Percentiles rank a stretch among this genome's conserved stretches.
Evolutionary conservation across 1,139 yeast genomes (phyloP).

Genomic region (Hyphopichia pseudoburtonii): DNA sequence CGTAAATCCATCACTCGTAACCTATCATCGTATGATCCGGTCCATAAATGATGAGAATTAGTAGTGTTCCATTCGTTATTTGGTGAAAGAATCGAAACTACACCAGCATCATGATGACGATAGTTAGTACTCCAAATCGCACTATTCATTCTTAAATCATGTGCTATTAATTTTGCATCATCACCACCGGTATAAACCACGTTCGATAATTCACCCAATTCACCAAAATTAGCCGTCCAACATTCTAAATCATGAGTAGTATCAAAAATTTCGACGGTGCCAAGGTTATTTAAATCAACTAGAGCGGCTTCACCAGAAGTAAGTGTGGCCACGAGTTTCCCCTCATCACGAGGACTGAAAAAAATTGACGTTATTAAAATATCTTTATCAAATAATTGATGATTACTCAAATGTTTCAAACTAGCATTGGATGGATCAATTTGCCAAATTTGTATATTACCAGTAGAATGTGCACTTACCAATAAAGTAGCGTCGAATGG

Average conservation of each 20-base stretch:
- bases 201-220: constrained; percentile 48
- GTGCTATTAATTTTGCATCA: constrained; percentile 74
- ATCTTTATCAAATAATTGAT: constrained; percentile 47
- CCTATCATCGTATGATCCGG: constrained; percentile 91
- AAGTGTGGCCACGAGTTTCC: constrained; percentile 47
- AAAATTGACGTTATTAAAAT: constrained; percentile 65
- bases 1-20: constrained; percentile 71
- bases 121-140: constrained; percentile 55
- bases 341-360: constrained; percentile 46
- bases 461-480: constrained; percentile 78
- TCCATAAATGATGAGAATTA: constrained; percentile 62
- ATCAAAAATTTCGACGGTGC: constrained; percentile 16
- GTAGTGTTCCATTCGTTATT: constrained; percentile 37
- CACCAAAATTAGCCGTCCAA: constrained; percentile 85
- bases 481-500: constrained; percentile 52
- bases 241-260: constrained; percentile 70
- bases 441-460: constrained; percentile 67
- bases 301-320: constrained; percentile 56
- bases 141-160: constrained; percentile 56
- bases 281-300: constrained; percentile 24
- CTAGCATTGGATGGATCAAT: constrained; percentile 16
- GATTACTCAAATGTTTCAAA: constrained; percentile 15
- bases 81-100: constrained; percentile 69
- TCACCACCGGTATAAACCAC: constrained; percentile 90
- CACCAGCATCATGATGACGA: constrained; percentile 81